Conservation (phyloP, 192 early-diverging fungal species). For the Coemansia sp. region DNA sequence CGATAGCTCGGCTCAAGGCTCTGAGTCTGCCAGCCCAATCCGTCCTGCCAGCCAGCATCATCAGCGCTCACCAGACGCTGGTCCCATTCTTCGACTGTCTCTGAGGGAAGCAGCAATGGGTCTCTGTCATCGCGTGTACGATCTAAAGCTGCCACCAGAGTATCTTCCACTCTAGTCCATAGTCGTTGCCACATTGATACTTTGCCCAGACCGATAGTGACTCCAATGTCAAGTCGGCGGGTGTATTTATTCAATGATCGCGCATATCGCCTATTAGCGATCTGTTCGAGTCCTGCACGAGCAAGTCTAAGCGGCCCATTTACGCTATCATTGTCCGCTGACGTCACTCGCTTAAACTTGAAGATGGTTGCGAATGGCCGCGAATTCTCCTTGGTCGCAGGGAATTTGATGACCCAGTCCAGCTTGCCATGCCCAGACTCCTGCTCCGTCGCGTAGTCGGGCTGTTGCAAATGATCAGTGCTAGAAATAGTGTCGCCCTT, state of each 20-base stretch:
- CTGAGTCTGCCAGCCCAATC: conserved; percentile 1
- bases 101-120: background rate
- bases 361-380: background rate
- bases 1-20: background rate
- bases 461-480: background rate
- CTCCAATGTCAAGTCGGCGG: conserved; percentile 1
- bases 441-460: background rate
- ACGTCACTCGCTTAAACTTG: background rate
- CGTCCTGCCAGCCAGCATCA: conserved; percentile 4
- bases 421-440: background rate
- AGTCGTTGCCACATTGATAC: background rate
- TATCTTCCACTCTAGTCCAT: background rate
- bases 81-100: background rate
- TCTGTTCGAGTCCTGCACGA: background rate
- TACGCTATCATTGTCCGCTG: background rate
- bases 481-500: background rate
- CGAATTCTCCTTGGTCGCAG: background rate
- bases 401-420: background rate
- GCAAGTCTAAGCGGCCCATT: background rate
- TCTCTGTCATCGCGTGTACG: background rate
- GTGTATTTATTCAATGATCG: background rate
- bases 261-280: background rate
- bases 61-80: background rate
- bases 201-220: background rate
- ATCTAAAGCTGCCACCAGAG: background rate